phyloP scores from a whole-genome alignment of 164 flowering plant species.

The Magnolia changhungtana region DNA sequence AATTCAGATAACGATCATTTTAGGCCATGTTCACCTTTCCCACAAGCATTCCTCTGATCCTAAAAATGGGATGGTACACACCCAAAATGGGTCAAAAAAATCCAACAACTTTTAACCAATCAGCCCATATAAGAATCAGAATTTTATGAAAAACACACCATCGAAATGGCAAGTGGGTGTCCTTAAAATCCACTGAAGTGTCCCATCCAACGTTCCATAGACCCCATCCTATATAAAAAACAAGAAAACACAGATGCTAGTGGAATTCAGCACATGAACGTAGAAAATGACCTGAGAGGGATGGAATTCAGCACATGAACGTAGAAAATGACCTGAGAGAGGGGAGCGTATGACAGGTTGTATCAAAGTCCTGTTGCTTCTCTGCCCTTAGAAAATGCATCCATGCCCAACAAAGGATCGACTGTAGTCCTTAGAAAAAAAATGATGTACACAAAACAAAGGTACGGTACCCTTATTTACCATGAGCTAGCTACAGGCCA shows the following conservation, averaged over 20 bases:
- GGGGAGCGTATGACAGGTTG: slow-evolving; percentile 21
- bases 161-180: neutral
- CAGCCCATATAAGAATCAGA: neutral
- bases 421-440: slow-evolving; percentile 23
- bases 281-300: slow-evolving; percentile 23
- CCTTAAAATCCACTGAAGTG: neutral
- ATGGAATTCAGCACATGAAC: slow-evolving; percentile 13
- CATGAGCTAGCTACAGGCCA: no score
- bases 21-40: no score
- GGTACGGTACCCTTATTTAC: slow-evolving; percentile 11
- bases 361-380: slow-evolving; percentile 20
- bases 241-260: neutral
- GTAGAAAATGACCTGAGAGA: slow-evolving; percentile 24
- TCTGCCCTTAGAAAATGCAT: slow-evolving; percentile 25
- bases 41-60: no score
- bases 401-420: slow-evolving; percentile 37
- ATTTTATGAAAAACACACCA: neutral
- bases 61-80: neutral
- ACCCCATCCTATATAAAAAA: neutral
- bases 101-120: neutral
- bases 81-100: neutral
- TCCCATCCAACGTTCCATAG: neutral
- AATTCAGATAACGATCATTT: no score
- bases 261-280: slow-evolving; percentile 16
- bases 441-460: slow-evolving; percentile 23